Conservation (phyloP, 768 basidiomycete genomes). For the Pulveroboletus sp. region DNA sequence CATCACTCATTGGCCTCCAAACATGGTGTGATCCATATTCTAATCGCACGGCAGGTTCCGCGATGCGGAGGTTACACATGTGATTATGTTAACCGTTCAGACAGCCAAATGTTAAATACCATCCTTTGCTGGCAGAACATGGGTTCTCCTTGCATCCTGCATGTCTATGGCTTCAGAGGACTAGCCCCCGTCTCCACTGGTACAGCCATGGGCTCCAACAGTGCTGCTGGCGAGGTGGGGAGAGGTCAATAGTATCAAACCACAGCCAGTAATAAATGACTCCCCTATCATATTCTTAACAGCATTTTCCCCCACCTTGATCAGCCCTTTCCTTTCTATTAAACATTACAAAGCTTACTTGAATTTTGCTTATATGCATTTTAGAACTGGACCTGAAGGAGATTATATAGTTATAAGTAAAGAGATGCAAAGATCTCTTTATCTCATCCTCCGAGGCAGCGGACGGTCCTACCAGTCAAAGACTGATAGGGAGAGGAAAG, state of each 20-base stretch:
- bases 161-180: constrained; percentile 16
- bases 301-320: constrained; percentile 69
- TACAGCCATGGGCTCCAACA: constrained; percentile 19
- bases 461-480: no score
- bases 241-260: neutral
- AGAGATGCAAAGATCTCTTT: no score
- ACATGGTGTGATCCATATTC: constrained; percentile 2
- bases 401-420: no score
- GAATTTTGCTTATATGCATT: no score
- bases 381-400: no score
- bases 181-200: constrained; percentile 13
- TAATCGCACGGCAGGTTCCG: constrained; percentile 1
- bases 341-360: no score
- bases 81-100: constrained; percentile 8
- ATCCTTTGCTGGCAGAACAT: constrained; percentile 2
- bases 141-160: neutral
- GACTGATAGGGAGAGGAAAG: no score
- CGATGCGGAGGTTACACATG: constrained; percentile 15
- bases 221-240: constrained; percentile 7
- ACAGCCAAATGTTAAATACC: constrained; percentile 1
- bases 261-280: constrained; percentile 14
- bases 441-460: no score
- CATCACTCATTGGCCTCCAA: constrained; percentile 1
- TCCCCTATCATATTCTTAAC: constrained; percentile 59
- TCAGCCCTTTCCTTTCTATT: no score